A percentile compares a stretch with the other conserved stretches of the same genome.
These are phyloP conservation scores for Penicillium sp. DNA, from an alignment of 2,329 filamentous ascomycete genomes.

Conservation along the genomic window DNA sequence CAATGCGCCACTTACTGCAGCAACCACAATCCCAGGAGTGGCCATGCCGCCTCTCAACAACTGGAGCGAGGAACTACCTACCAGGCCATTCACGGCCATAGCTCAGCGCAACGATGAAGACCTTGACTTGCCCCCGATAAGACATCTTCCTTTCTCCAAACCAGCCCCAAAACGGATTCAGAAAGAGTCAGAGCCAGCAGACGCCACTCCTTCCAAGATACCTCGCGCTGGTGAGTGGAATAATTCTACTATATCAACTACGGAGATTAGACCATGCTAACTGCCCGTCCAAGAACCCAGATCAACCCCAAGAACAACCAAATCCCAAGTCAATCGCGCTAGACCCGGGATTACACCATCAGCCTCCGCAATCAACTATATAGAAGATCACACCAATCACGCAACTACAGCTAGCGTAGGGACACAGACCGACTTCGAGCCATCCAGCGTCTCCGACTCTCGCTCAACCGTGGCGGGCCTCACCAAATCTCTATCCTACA, in stretches of 20 bases:
- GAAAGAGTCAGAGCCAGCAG: not conserved
- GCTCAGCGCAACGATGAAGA: slow-evolving; percentile 33
- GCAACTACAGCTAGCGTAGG: not conserved
- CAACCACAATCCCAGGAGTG: not conserved
- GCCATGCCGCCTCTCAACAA: not conserved
- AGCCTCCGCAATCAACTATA: not conserved
- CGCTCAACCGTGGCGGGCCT: slow-evolving; percentile 30
- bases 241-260: not conserved
- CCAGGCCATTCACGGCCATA: slow-evolving; percentile 34
- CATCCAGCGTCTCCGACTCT: not conserved
- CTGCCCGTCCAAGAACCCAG: not conserved
- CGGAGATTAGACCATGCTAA: not conserved
- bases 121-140: slow-evolving; percentile 48
- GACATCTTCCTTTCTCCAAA: slow-evolving; percentile 48
- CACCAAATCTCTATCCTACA: slow-evolving; percentile 35
- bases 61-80: not conserved
- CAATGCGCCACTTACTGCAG: not conserved
- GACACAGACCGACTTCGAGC: not conserved
- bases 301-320: not conserved
- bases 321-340: not conserved
- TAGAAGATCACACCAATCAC: not conserved
- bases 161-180: slow-evolving; percentile 28
- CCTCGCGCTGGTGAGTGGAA: slow-evolving; percentile 1
- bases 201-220: not conserved
- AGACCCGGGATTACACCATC: not conserved